Percentiles rank a stretch among this genome's conserved stretches.
These are phyloP conservation scores for Botrytis squamosa DNA, from an alignment of 2,329 filamentous ascomycete genomes.

Conservation along the genomic window DNA sequence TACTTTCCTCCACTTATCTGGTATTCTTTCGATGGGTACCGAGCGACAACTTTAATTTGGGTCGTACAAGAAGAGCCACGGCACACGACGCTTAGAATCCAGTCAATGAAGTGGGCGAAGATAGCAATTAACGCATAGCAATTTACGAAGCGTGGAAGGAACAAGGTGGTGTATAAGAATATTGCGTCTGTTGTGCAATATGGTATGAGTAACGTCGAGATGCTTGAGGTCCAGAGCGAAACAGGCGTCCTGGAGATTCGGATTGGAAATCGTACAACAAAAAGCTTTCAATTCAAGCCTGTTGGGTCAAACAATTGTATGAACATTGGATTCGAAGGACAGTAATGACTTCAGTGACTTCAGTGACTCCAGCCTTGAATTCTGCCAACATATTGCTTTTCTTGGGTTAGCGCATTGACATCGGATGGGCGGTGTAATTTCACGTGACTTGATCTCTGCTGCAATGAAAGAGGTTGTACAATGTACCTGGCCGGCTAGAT, in stretches of 20 bases:
- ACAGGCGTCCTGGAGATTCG: neutral
- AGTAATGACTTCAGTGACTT: neutral
- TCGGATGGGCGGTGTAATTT: neutral
- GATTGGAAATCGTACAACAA: neutral
- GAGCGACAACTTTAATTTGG: neutral
- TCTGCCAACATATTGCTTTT: neutral
- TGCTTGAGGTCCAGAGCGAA: neutral
- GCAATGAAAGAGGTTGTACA: neutral
- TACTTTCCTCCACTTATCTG: neutral
- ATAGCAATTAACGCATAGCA: neutral
- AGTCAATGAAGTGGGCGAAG: neutral
- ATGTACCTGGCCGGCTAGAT: neutral
- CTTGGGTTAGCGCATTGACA: neutral
- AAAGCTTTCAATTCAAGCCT: neutral
- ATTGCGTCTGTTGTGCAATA: neutral
- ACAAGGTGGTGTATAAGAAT: neutral
- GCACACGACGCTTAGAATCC: neutral
- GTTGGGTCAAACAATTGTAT: neutral
- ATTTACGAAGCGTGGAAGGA: slow-evolving; percentile 1
- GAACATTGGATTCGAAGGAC: neutral
- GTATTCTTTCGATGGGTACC: neutral
- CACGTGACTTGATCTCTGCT: neutral
- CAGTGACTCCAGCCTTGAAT: neutral
- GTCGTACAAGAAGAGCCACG: neutral
- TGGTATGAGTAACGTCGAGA: neutral